Percentiles rank a stretch among this genome's conserved stretches.
phyloP scores from a whole-genome alignment of 1,139 yeast species.

The Lodderomyces jiufengensis region DNA sequence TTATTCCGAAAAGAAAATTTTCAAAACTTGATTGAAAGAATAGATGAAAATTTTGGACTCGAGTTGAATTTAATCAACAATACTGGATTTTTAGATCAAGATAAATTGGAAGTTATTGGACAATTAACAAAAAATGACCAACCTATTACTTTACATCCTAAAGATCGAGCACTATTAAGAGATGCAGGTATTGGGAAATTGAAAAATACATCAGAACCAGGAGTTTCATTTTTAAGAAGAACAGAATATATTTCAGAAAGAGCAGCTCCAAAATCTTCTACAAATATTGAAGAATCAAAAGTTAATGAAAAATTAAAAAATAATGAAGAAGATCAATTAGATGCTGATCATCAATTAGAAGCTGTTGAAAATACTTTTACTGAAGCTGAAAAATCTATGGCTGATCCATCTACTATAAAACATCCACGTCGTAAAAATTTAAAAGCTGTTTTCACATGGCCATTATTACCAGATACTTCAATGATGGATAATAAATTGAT shows the following conservation, averaged over 20 bases:
- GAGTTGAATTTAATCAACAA: conserved; percentile 68
- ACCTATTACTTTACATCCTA: conserved; percentile 58
- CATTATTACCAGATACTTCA: conserved; percentile 83
- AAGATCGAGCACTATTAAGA: conserved; percentile 71
- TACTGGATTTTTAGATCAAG: conserved; percentile 60
- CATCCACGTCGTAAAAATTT: conserved; percentile 79
- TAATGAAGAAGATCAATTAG: conserved; percentile 30
- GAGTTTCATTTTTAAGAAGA: conserved; percentile 84
- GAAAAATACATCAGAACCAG: conserved; percentile 48
- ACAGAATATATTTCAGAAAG: conserved; percentile 80
- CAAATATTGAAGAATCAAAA: conserved; percentile 14
- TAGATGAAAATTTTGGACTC: conserved; percentile 76
- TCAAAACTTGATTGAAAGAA: conserved; percentile 57
- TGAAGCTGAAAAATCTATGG: conserved; percentile 47
- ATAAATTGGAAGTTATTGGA: conserved; percentile 17
- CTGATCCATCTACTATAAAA: conserved; percentile 42
- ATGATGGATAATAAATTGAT: conserved; percentile 77
- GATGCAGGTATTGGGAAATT: conserved; percentile 63
- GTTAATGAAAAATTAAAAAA: conserved; percentile 18
- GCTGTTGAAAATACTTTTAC: conserved; percentile 79
- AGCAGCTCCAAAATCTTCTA: conserved; percentile 19
- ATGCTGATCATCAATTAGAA: conserved; percentile 61
- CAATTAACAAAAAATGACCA: conserved; percentile 13
- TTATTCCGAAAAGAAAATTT: conserved; percentile 77
- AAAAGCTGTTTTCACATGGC: conserved; percentile 76